phyloP scores from a whole-genome alignment of 805 yeast species.

The Candida dendrica region DNA sequence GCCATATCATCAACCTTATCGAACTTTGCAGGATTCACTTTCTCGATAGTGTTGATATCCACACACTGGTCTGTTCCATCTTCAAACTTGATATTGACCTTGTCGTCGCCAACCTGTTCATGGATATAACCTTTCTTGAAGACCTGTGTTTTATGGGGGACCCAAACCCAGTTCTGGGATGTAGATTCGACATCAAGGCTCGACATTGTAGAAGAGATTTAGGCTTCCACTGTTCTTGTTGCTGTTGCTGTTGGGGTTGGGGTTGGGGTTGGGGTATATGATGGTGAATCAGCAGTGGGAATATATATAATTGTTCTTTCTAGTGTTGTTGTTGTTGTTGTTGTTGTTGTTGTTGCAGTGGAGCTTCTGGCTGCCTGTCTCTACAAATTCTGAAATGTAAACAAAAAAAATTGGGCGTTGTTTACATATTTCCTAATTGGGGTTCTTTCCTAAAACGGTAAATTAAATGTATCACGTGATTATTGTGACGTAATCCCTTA shows the following conservation, averaged over 20 bases:
- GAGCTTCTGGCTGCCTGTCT: too few species aligned
- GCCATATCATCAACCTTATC: slow-evolving; percentile 94
- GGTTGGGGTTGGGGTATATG: too few species aligned
- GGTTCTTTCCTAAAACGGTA: not conserved
- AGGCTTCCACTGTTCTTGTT: not conserved
- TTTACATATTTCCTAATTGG: not conserved
- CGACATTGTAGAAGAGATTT: not conserved
- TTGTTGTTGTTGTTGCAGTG: not conserved
- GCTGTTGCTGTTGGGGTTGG: too few species aligned
- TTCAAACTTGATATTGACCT: slow-evolving; percentile 31
- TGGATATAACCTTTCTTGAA: slow-evolving; percentile 57
- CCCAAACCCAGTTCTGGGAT: slow-evolving; percentile 60
- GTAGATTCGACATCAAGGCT: slow-evolving; percentile 3
- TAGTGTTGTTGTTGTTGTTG: not conserved
- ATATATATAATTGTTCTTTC: too few species aligned
- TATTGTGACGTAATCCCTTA: slow-evolving; percentile 2
- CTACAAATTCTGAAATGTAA: not conserved
- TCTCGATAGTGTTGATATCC: slow-evolving; percentile 40
- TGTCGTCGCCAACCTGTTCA: slow-evolving; percentile 29
- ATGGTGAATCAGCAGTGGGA: too few species aligned
- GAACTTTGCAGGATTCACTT: slow-evolving; percentile 83
- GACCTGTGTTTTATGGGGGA: slow-evolving; percentile 49
- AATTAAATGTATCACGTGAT: slow-evolving; percentile 2
- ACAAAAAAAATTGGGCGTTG: not conserved
- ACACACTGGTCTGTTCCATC: slow-evolving; percentile 31